These are phyloP conservation scores for Cryptosporidium ubiquitum DNA, from an alignment of 169 alveolate species.

Conservation along the genomic window DNA sequence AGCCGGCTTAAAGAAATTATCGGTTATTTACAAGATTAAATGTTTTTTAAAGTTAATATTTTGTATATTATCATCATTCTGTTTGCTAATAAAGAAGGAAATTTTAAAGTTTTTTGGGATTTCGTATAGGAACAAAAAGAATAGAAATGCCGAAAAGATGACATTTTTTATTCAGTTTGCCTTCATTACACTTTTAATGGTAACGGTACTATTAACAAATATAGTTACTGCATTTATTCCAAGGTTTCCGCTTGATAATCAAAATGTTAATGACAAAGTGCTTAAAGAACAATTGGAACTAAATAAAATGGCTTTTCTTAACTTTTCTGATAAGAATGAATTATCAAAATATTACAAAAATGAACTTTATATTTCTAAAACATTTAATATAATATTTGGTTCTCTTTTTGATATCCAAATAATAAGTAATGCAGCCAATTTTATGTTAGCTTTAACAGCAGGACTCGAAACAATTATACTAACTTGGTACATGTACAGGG, in stretches of 20 bases:
- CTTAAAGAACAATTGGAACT: not conserved
- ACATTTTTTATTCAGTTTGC: constrained; percentile 7
- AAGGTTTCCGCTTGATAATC: constrained; percentile 17
- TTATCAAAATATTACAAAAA: not conserved
- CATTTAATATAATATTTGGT: constrained; percentile 17
- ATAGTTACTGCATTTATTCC: constrained; percentile 27
- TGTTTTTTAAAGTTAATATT: not conserved
- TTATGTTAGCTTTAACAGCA: constrained; percentile 41
- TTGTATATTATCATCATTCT: not conserved
- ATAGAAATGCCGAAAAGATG: constrained; percentile 22
- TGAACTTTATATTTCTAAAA: constrained; percentile 17
- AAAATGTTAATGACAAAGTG: not conserved
- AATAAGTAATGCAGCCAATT: constrained; percentile 45
- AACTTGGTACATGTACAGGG: constrained; percentile 49
- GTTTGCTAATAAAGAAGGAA: not conserved
- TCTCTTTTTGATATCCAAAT: constrained; percentile 39
- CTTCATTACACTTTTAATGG: not conserved
- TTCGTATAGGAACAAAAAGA: constrained; percentile 12
- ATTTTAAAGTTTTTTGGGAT: constrained; percentile 51
- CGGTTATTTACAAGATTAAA: not conserved
- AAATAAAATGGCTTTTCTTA: not conserved
- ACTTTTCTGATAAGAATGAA: constrained; percentile 2
- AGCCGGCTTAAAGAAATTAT: not conserved
- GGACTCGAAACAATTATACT: constrained; percentile 27
- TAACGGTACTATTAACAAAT: constrained; percentile 6